Percentiles rank a stretch among this genome's conserved stretches.
Conservation (phyloP, 139 green algal species). For the Trebouxia sp. region DNA sequence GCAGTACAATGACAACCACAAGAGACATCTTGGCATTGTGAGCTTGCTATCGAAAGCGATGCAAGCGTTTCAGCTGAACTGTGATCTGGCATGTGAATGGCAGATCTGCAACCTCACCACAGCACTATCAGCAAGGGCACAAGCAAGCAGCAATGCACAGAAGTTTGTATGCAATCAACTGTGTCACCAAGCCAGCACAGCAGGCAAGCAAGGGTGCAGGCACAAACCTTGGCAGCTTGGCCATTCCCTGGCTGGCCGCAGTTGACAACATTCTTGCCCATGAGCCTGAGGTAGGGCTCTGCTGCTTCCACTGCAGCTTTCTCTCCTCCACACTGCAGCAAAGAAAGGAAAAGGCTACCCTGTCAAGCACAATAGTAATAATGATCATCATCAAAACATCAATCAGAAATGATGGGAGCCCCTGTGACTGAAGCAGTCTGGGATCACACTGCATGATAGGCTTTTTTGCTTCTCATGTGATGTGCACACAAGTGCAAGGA, state of each 20-base stretch:
- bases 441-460: not conserved
- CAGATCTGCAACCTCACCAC: too few relatives aligned
- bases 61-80: too few relatives aligned
- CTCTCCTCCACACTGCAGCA: slow-evolving; percentile 52
- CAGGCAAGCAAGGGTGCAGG: not conserved
- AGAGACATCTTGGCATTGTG: too few relatives aligned
- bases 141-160: too few relatives aligned
- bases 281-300: slow-evolving; percentile 51
- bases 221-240: slow-evolving; percentile 38
- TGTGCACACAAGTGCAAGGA: not conserved
- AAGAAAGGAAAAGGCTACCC: not conserved
- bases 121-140: too few relatives aligned
- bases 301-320: slow-evolving; percentile 47
- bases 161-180: too few relatives aligned
- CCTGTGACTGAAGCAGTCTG: not conserved
- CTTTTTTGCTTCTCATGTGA: not conserved
- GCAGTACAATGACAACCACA: too few relatives aligned
- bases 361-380: too few relatives aligned
- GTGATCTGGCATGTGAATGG: too few relatives aligned
- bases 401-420: not conserved
- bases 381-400: too few relatives aligned
- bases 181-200: too few relatives aligned
- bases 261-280: slow-evolving; percentile 65
- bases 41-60: too few relatives aligned
- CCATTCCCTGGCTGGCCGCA: slow-evolving; percentile 56